phyloP scores from a whole-genome alignment of 306 rosid species.

The Prunus davidiana region DNA sequence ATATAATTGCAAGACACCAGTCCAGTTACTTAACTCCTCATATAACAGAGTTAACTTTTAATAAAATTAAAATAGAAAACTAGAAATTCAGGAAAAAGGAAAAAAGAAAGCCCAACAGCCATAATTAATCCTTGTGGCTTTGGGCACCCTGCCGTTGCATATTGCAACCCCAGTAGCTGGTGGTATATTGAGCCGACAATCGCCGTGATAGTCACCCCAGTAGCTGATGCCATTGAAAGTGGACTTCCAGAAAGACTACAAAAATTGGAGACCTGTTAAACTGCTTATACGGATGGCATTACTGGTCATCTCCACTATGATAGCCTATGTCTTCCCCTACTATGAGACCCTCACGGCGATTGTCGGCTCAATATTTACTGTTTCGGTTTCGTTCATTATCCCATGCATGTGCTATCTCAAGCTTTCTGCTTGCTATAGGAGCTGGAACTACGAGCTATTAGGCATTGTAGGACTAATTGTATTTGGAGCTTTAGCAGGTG shows the following conservation, averaged over 20 bases:
- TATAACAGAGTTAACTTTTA: no score
- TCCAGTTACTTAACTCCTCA: no score
- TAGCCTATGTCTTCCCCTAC: conserved; percentile 15
- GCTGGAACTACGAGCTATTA: not conserved
- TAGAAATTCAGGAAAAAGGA: no score
- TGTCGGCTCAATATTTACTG: conserved; percentile 6
- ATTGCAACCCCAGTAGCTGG: no score
- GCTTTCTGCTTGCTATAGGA: not conserved
- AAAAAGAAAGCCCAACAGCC: no score
- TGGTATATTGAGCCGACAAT: no score
- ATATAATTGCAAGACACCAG: no score
- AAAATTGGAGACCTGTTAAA: not conserved
- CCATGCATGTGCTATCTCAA: conserved; percentile 7
- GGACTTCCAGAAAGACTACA: not conserved
- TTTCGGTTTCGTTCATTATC: not conserved
- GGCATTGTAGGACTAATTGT: not conserved
- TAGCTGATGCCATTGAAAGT: conserved; percentile 6
- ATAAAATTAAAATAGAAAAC: no score
- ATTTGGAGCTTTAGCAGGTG: not conserved
- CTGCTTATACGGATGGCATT: not conserved
- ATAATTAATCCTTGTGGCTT: no score
- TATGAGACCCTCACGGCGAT: conserved; percentile 3
- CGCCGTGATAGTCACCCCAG: not conserved
- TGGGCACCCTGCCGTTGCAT: no score
- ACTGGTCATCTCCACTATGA: not conserved